Base-by-base conservation (phyloP, 2,329 filamentous ascomycete species). In the Hypoxylon sp. region DNA sequence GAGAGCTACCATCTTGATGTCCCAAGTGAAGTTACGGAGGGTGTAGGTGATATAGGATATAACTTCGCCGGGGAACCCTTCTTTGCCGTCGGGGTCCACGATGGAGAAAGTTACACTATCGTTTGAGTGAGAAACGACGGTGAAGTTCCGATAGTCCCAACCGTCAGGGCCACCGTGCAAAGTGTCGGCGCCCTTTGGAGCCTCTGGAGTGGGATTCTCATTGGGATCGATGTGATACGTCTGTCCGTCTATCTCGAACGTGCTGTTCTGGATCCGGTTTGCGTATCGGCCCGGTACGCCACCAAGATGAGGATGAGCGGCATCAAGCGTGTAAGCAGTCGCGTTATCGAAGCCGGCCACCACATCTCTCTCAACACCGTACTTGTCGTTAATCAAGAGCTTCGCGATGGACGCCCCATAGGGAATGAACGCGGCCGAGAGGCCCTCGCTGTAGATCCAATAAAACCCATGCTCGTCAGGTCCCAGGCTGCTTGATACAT, bases 141-240 rank as follows among this genome's bases (percentile, higher is more conserved):
- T 92, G 78, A 91, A 95, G 80, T 94, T 92, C 69, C 90, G 85
- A 80, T 85, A 92, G 76, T 94, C 91, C 90, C 91, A 93, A 47
- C 90, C 90, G 71, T 91, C 82, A 0, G 86, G 83, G 6, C 90
- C 90, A 53, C 90, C 90, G 75, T 93, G 91, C 39, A 93, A 82
- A 5, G 89, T 91, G 78, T 92, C 81, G 14, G 85, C 78, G 5
- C 88, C 88, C 0, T 83, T 71, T 0, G 87, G 86, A 34, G 82
- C 72, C 4, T 77, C 81, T 1, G 78, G 57, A 0, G 83, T 85
- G 1, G 84, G 83, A 72, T 90, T 85, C 76, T 90, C 90, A 76
- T 93, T 93, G 51, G 89, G 81, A 37, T 80, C 73, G 59, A 91
- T 79, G 65, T 89, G 78, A 77, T 87, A 92, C 2, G 77, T 80